phyloP scores from a whole-genome alignment of 352 stramenopile genomes.

The Phytophthora ramorum region DNA sequence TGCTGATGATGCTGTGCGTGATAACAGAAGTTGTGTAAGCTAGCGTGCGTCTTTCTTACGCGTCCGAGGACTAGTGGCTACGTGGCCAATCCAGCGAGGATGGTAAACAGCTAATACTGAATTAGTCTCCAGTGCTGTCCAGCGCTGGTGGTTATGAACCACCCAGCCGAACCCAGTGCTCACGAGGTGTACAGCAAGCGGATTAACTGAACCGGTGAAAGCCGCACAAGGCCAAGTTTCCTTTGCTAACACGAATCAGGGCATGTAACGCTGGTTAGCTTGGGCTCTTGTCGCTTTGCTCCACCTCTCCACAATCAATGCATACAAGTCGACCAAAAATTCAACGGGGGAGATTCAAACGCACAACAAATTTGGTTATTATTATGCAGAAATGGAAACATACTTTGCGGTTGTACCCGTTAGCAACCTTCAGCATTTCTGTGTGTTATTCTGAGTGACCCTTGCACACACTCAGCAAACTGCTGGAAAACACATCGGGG shows the following conservation, averaged over 20 bases:
- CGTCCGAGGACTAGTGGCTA: background rate
- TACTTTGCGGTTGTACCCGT: too few relatives aligned
- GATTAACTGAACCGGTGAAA: background rate
- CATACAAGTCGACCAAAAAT: too few relatives aligned
- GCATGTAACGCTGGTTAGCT: background rate
- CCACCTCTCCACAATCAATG: too few relatives aligned
- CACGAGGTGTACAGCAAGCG: background rate
- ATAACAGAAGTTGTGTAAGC: background rate
- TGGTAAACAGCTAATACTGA: background rate
- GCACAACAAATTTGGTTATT: background rate
- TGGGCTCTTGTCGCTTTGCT: background rate
- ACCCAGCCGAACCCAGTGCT: background rate
- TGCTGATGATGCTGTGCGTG: too few relatives aligned
- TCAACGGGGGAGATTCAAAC: too few relatives aligned
- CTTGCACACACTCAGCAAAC: constrained; percentile 34
- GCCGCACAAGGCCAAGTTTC: too few relatives aligned
- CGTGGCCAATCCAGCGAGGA: background rate
- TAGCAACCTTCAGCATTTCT: background rate
- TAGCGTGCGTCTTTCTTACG: background rate
- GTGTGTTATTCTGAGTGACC: background rate
- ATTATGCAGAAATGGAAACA: background rate
- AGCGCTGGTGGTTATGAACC: background rate
- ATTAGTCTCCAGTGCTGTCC: background rate
- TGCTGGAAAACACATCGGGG: constrained; percentile 14
- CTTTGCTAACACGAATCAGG: too few relatives aligned